phyloP scores from a whole-genome alignment of 1,284 basidiomycete species.

The Pseudomicrostroma phylloplanum region DNA sequence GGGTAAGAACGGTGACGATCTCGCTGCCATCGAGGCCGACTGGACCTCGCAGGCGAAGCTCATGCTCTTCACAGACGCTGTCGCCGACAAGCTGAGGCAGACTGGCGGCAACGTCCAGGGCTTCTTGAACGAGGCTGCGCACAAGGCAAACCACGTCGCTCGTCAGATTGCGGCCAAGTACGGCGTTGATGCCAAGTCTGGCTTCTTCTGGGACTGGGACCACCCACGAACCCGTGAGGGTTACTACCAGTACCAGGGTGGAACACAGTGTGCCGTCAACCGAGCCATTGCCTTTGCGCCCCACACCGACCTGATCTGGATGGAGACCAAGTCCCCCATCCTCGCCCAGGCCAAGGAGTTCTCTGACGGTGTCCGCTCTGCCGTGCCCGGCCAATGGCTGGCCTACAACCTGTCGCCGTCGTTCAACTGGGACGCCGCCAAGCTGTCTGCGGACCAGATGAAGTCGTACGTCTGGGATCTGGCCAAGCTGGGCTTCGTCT shows the following conservation, averaged over 20 bases:
- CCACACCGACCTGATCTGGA: conserved; percentile 68
- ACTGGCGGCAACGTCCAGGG: conserved; percentile 60
- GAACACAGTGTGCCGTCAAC: conserved; percentile 87
- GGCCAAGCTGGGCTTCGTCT: conserved; percentile 86
- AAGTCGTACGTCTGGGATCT: conserved; percentile 85
- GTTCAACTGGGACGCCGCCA: conserved; percentile 67
- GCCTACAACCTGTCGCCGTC: conserved; percentile 51
- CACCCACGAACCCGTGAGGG: conserved; percentile 88
- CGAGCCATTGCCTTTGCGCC: conserved; percentile 88
- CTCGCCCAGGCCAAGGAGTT: conserved; percentile 88
- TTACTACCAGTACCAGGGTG: conserved; percentile 93
- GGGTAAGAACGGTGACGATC: conserved; percentile 70
- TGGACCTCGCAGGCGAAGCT: conserved; percentile 75
- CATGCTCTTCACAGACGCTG: conserved; percentile 68
- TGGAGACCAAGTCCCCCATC: conserved; percentile 94
- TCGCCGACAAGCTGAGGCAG: conserved; percentile 66
- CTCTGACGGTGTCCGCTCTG: conserved; percentile 55
- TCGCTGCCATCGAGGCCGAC: conserved; percentile 80
- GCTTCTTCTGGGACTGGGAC: conserved; percentile 81
- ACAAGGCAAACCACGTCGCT: conserved; percentile 66
- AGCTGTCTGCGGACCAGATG: conserved; percentile 78
- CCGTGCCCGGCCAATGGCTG: conserved; percentile 46
- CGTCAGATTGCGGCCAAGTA: conserved; percentile 71
- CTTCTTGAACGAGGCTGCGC: conserved; percentile 62
- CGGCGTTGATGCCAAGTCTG: conserved; percentile 59